Evolutionary conservation across 805 yeast species (phyloP).

Genomic region (Alloascoidea hylecoeti): DNA sequence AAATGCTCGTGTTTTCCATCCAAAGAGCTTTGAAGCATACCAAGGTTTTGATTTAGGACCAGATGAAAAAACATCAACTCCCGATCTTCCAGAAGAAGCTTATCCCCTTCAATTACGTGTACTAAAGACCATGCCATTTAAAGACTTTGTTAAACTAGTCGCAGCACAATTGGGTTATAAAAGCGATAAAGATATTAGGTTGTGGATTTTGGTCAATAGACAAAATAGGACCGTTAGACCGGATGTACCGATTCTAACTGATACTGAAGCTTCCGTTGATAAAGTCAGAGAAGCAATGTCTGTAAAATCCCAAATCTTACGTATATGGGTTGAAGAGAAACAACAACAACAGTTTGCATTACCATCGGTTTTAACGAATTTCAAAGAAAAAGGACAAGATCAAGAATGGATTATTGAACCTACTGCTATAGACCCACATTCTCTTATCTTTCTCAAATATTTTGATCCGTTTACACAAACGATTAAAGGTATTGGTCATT

Average conservation of each 20-base stretch:
- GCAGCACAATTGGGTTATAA: constrained; percentile 25
- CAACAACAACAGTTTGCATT: constrained; percentile 13
- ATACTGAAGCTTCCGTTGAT: constrained; percentile 20
- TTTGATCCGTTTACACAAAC: constrained; percentile 44
- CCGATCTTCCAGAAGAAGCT: constrained; percentile 20
- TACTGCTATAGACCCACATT: not conserved
- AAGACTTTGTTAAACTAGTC: constrained; percentile 33
- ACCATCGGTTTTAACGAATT: constrained; percentile 12
- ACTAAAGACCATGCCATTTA: constrained; percentile 39
- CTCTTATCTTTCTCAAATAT: constrained; percentile 32
- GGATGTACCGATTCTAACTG: constrained; percentile 23
- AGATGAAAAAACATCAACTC: constrained; percentile 25
- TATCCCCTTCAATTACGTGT: constrained; percentile 36
- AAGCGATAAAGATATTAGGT: constrained; percentile 24
- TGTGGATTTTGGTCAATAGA: constrained; percentile 55
- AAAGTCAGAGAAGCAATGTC: constrained; percentile 33
- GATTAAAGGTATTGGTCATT: constrained; percentile 55
- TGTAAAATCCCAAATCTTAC: constrained; percentile 33
- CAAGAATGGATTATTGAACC: constrained; percentile 1
- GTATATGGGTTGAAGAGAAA: constrained; percentile 54
- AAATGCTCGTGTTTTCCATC: constrained; percentile 41
- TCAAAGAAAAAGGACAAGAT: not conserved
- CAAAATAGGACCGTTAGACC: constrained; percentile 62
- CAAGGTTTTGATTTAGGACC: constrained; percentile 71
- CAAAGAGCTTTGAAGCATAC: constrained; percentile 37